These are phyloP conservation scores for Aureobasidium sp. DNA, from an alignment of 2,329 filamentous ascomycete genomes.

Conservation along the genomic window DNA sequence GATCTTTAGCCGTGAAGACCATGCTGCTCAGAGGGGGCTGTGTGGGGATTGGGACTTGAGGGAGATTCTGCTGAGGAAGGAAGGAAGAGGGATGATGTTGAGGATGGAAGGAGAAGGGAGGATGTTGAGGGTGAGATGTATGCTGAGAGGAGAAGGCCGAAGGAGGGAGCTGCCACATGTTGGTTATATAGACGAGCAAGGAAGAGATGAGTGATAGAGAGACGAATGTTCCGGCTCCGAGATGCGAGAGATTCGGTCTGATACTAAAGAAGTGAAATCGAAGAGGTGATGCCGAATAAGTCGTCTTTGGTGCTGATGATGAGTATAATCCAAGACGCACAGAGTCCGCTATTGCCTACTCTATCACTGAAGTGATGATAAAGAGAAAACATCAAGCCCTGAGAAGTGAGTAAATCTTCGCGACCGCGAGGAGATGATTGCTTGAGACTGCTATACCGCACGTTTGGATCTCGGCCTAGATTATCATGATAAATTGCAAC, in stretches of 20 bases:
- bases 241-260: neutral
- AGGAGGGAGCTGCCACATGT: neutral
- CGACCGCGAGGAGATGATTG: too few relatives aligned
- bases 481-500: too few relatives aligned
- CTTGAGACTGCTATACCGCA: too few relatives aligned
- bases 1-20: neutral
- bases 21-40: neutral
- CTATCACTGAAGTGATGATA: neutral
- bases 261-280: rapidly evolving
- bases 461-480: too few relatives aligned
- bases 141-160: neutral
- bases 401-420: too few relatives aligned
- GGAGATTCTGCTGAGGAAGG: neutral
- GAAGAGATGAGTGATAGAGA: neutral
- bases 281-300: neutral
- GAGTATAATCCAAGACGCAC: too few relatives aligned
- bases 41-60: neutral
- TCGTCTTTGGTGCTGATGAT: neutral
- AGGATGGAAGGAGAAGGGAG: too few relatives aligned
- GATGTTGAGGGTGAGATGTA: neutral
- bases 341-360: neutral
- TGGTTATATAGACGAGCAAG: neutral
- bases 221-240: neutral
- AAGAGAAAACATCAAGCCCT: neutral
- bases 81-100: neutral